Percentiles rank a stretch among this genome's conserved stretches.
phyloP scores from a whole-genome alignment of 495 filamentous ascomycete species.

The Hyaloscypha variabilis region DNA sequence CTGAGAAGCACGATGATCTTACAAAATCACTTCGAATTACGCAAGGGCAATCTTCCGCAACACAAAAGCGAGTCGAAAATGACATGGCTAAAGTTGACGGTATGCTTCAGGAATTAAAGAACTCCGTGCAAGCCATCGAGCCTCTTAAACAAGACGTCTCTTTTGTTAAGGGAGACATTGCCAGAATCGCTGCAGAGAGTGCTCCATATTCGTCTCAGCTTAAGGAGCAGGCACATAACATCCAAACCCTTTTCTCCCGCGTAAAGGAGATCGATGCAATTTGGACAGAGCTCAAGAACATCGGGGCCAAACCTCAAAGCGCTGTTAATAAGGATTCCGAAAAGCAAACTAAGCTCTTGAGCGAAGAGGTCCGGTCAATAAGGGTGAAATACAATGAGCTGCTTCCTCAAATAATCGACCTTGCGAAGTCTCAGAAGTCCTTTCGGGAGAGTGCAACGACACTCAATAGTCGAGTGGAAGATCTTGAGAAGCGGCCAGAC shows the following conservation, averaged over 20 bases:
- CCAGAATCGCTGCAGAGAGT: not conserved
- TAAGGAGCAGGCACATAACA: not conserved
- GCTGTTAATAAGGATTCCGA: not conserved
- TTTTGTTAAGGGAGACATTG: not conserved
- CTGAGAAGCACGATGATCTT: not conserved
- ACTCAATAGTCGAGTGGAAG: not conserved
- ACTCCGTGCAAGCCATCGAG: not conserved
- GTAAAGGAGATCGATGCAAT: not conserved
- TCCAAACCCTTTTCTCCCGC: no score
- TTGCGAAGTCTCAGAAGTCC: not conserved
- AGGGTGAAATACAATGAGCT: not conserved
- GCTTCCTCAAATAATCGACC: not conserved
- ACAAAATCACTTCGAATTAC: not conserved
- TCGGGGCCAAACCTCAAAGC: not conserved
- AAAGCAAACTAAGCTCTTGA: not conserved
- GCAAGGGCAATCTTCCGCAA: not conserved
- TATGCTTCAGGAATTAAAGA: not conserved
- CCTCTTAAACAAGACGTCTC: not conserved
- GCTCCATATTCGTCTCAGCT: not conserved
- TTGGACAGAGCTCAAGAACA: not conserved
- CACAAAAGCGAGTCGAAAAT: not conserved
- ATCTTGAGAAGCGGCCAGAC: not conserved
- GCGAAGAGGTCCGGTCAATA: not conserved
- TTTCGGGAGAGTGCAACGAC: not conserved
- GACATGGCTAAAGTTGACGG: not conserved